phyloP scores from a whole-genome alignment of 768 basidiomycete species.

The Pleurotus eryngii region DNA sequence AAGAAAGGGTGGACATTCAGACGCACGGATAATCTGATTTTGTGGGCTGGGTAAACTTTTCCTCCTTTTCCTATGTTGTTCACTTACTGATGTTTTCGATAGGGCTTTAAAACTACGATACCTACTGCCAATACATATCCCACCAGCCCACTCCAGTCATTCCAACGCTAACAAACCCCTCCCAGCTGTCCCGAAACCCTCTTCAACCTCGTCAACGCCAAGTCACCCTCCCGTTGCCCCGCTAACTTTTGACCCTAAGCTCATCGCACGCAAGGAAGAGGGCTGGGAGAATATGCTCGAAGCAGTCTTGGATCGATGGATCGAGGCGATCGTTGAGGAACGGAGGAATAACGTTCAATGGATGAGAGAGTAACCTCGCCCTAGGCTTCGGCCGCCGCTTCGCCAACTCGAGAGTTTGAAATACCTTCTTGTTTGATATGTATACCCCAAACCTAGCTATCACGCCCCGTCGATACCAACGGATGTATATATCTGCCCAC shows the following conservation, averaged over 20 bases:
- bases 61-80: not conserved
- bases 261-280: conserved; percentile 67
- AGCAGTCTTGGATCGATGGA: conserved; percentile 59
- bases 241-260: conserved; percentile 66
- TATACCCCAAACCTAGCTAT: too few relatives aligned
- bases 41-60: conserved; percentile 67
- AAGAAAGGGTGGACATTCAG: conserved; percentile 81
- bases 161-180: too few relatives aligned
- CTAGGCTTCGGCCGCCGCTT: too few relatives aligned
- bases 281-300: conserved; percentile 86
- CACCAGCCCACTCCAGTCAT: conserved; percentile 30
- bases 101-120: conserved; percentile 86
- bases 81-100: conserved; percentile 2
- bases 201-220: too few relatives aligned
- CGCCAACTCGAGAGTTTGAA: too few relatives aligned
- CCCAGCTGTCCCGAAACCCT: too few relatives aligned
- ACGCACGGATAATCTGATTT: conserved; percentile 77
- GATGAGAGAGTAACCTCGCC: not conserved
- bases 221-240: conserved; percentile 30
- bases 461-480: too few relatives aligned
- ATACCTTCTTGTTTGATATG: too few relatives aligned
- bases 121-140: conserved; percentile 62
- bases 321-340: conserved; percentile 67
- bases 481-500: too few relatives aligned
- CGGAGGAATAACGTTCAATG: conserved; percentile 34